Base-by-base conservation (phyloP, 139 green algal genomes). In the Coelastrella sp. region DNA sequence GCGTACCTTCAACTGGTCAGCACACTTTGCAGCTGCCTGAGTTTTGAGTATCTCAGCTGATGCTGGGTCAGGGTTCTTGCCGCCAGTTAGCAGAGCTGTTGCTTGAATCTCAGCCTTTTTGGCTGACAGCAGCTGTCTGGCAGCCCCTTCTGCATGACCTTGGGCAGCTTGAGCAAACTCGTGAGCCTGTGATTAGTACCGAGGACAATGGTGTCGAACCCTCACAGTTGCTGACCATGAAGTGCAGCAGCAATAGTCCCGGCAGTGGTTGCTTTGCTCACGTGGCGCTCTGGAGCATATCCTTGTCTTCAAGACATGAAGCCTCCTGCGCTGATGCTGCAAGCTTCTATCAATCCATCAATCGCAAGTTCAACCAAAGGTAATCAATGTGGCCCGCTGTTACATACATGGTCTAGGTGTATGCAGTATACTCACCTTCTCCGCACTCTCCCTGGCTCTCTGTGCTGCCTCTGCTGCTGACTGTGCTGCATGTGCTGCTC, bases 101-200 rank as follows among this genome's bases (percentile, higher is more conserved):
- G 92, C 94, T 75, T 93, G 87, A 15, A 95, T 84, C 89, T 97
- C 92, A 2, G 94, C 93, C 30, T 86, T 89, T 85, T 95, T 95
- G 34, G 89, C 89, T 0, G 75, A 73, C 38, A 97, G 89, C 85
- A 97, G 92, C 84, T 95, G 88, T 15, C 78, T 74, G 1, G 93
- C 94, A 6, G 91, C 92, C 1, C 64, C 87, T 76, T 93, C 89
- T 0, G 91, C 90, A 32, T 89, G 81, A 2, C 60, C 76, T 50
- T 87, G 73, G 13, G 91, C 91, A 59, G 89, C 64, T 68, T 89
- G 80, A 0, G 92, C 94, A 83, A 83, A 91, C 79, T 89, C 88
- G 23, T 87, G 78, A 7, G 85, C 88, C 60, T 84, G 78, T 32
- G 40, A 41, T 57, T 9, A n/a, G n/a, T n/a, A n/a, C n/a, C n/a